These are phyloP conservation scores for Chalciporus sphaerocephalus DNA, from an alignment of 768 basidiomycete species.

Conservation along the genomic window DNA sequence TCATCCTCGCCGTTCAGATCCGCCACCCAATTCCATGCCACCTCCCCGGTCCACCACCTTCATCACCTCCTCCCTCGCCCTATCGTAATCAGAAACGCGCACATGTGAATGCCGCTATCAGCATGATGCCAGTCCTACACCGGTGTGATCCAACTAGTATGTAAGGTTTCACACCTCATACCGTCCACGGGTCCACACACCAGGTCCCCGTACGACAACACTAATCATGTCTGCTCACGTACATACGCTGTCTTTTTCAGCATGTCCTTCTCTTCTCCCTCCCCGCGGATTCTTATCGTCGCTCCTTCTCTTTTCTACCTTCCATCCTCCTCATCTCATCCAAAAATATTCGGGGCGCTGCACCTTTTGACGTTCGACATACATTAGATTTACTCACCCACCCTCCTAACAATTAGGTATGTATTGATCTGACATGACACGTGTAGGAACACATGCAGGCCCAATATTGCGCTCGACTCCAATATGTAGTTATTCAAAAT, in stretches of 20 bases:
- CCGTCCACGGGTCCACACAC: slow-evolving; percentile 20
- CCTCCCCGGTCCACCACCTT: slow-evolving; percentile 12
- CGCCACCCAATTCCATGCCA: slow-evolving; percentile 6
- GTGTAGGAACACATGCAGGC: slow-evolving; percentile 23
- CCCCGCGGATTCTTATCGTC: slow-evolving; percentile 28
- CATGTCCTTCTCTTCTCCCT: slow-evolving; percentile 30
- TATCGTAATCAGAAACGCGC: slow-evolving; percentile 32
- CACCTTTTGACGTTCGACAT: slow-evolving; percentile 26
- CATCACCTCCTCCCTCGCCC: slow-evolving; percentile 20
- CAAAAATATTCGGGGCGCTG: slow-evolving; percentile 15
- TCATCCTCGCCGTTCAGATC: slow-evolving; percentile 20
- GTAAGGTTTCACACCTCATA: slow-evolving; percentile 34
- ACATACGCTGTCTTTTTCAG: slow-evolving; percentile 29
- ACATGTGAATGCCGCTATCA: slow-evolving; percentile 34
- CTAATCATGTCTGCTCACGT: slow-evolving; percentile 33
- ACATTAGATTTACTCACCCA: slow-evolving; percentile 20
- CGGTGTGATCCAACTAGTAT: slow-evolving; percentile 29
- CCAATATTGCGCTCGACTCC: slow-evolving; percentile 6
- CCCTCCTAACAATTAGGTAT: slow-evolving; percentile 14
- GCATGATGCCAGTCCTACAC: slow-evolving; percentile 18
- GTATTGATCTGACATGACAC: slow-evolving; percentile 22
- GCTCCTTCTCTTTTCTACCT: slow-evolving; percentile 3
- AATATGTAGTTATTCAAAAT: no score
- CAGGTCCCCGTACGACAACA: slow-evolving; percentile 32
- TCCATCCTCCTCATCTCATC: background rate